Percentiles rank a stretch among this genome's conserved stretches.
phyloP scores from a whole-genome alignment of 2,329 filamentous ascomycete species.

The Chaetomiaceae sp. region DNA sequence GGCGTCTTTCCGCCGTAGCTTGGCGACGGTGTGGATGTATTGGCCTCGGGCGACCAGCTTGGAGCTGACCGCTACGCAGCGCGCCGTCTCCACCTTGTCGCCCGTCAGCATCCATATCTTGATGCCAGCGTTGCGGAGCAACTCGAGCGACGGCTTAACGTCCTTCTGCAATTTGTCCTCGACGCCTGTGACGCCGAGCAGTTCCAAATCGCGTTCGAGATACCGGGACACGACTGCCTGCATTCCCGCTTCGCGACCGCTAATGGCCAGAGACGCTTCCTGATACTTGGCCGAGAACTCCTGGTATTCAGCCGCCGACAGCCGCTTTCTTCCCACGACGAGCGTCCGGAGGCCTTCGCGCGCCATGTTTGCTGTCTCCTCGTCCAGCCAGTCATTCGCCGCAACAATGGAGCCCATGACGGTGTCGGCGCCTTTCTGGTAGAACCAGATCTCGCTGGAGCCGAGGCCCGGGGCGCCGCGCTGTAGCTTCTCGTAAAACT shows the following conservation, averaged over 20 bases:
- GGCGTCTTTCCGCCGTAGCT: constrained; percentile 75
- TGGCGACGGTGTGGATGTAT: constrained; percentile 89
- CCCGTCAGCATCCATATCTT: constrained; percentile 99
- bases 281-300: constrained; percentile 73
- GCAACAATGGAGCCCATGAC: constrained; percentile 97
- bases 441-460: constrained; percentile 90
- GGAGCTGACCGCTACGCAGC: constrained; percentile 91
- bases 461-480: constrained; percentile 45
- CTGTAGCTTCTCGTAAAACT: constrained; percentile 63
- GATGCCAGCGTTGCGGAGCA: constrained; percentile 93
- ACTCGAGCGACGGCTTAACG: constrained; percentile 90
- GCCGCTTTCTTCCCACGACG: constrained; percentile 86
- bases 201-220: constrained; percentile 82
- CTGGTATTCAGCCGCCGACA: constrained; percentile 73
- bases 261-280: constrained; percentile 75
- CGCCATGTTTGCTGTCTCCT: constrained; percentile 99
- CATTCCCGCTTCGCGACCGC: constrained; percentile 76
- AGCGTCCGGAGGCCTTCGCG: constrained; percentile 90
- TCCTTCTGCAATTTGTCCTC: constrained; percentile 95
- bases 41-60: constrained; percentile 92
- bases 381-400: constrained; percentile 96
- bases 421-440: constrained; percentile 96
- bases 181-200: constrained; percentile 94
- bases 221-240: constrained; percentile 72
- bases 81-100: constrained; percentile 96